These are phyloP conservation scores for Erigeron philadelphicus DNA, from an alignment of 140 eudicot genomes.

Conservation along the genomic window DNA sequence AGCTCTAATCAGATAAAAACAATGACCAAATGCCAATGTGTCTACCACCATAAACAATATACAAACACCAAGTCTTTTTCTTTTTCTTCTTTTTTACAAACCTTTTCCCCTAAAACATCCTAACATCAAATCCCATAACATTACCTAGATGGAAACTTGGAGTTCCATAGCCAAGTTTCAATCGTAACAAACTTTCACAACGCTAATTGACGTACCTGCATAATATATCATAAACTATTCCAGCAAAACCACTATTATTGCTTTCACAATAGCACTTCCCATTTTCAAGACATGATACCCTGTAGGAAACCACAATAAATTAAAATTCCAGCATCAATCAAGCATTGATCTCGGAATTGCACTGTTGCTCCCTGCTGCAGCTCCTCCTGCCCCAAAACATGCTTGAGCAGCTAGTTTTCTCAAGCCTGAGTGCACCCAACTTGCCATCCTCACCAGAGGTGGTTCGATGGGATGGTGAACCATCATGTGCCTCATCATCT, in stretches of 20 bases:
- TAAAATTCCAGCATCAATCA: slow-evolving; percentile 17
- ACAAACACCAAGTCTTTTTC: slow-evolving; percentile 22
- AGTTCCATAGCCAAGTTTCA: not conserved
- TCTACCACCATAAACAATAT: slow-evolving; percentile 31
- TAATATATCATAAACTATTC: slow-evolving; percentile 32
- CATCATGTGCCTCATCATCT: slow-evolving; percentile 47
- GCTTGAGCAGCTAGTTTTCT: slow-evolving; percentile 71
- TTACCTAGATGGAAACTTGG: not conserved
- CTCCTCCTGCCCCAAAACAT: slow-evolving; percentile 95
- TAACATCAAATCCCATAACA: not conserved
- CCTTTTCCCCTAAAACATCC: slow-evolving; percentile 14
- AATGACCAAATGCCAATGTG: slow-evolving; percentile 19
- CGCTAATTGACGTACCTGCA: slow-evolving; percentile 8
- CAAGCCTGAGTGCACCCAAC: slow-evolving; percentile 51
- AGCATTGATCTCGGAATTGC: slow-evolving; percentile 86
- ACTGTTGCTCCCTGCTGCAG: slow-evolving; percentile 88
- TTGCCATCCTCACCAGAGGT: slow-evolving; percentile 53
- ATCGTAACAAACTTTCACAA: not conserved
- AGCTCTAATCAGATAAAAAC: slow-evolving; percentile 18
- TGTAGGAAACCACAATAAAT: not conserved
- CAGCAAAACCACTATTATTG: slow-evolving; percentile 35
- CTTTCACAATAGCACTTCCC: slow-evolving; percentile 33
- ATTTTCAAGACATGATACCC: not conserved
- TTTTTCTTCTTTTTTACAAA: slow-evolving; percentile 19
- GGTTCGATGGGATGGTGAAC: slow-evolving; percentile 46